Evolutionary conservation across 495 filamentous ascomycete species (phyloP), one percentile per base, ranked within the genome.

Genomic region (Penicillium bovifimosum): DNA sequence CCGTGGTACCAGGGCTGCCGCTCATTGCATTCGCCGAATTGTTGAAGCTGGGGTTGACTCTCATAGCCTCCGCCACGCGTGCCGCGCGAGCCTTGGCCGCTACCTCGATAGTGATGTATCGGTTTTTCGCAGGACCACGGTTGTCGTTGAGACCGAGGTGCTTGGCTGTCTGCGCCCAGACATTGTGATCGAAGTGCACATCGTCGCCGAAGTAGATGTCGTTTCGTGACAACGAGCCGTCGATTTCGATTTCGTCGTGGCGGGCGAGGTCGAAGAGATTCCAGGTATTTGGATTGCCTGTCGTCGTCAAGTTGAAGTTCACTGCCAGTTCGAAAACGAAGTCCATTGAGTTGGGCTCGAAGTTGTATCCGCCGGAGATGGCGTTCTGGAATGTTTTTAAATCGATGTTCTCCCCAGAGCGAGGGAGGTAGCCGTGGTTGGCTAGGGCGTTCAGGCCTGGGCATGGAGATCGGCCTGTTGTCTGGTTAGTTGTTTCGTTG

Each of bases 181-280:
- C 45, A 31, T 18, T 16, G 1, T 40, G 53, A 16, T 52, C 45
- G 5, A 64, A 55, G 34, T 41, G 18, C 10, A 28, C 38, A 32
- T 57, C 31, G 35, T 51, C 62, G 1, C 43, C 53, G 32, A 61
- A 54, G 38, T 43, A 59, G 6, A 63, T 55, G 39, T 69, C 63
- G 46, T 67, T 59, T 26, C 49, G 52, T 1, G 52, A 40, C 2
- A 64, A 50, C n/a, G 64, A 63, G 20, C 58, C 55, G 32, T 55
- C 53, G 18, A 61, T 46, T 42, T 56, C 53, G 5, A 45, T 39
- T 11, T 46, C 53, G 3, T 54, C 54, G 8, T 55, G 56, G n/a
- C 51, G 28, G 16, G 50, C 47, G 9, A 60, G 44, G 38, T 60
- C 57, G 8, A 41, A 24, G 20, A 60, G 57, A 14, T 53, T 28